phyloP scores from a whole-genome alignment of 768 basidiomycete species.

The Boletus barrowsii region DNA sequence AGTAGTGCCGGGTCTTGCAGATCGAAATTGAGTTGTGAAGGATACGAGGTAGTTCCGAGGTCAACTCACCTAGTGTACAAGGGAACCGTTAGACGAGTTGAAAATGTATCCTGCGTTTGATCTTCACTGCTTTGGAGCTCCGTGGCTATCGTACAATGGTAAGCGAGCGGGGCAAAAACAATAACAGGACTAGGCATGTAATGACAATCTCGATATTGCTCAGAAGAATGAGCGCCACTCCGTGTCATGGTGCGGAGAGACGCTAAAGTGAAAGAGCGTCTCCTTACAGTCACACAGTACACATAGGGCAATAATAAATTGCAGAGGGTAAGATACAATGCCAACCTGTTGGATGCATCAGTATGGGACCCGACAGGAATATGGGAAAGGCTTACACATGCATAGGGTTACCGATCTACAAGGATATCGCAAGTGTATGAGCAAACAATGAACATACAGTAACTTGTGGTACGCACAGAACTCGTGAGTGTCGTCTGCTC shows the following conservation, averaged over 20 bases:
- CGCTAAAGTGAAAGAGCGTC: constrained; percentile 85
- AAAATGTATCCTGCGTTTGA: constrained; percentile 51
- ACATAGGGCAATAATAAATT: constrained; percentile 24
- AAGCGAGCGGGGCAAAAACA: constrained; percentile 42
- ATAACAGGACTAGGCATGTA: constrained; percentile 31
- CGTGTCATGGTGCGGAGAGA: constrained; percentile 57
- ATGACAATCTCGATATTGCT: constrained; percentile 56
- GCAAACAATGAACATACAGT: neutral
- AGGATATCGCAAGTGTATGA: neutral
- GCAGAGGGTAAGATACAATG: constrained; percentile 35
- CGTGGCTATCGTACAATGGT: constrained; percentile 23
- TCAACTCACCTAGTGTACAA: constrained; percentile 18
- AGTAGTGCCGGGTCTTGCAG: neutral
- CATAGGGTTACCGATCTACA: constrained; percentile 39
- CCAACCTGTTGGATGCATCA: constrained; percentile 23
- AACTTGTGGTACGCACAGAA: constrained; percentile 67
- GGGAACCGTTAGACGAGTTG: neutral
- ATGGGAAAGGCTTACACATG: constrained; percentile 36
- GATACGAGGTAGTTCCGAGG: neutral
- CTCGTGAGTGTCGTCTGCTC: constrained; percentile 92
- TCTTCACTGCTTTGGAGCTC: constrained; percentile 38
- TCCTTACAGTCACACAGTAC: constrained; percentile 8
- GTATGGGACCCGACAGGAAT: constrained; percentile 17
- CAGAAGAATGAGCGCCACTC: constrained; percentile 80
- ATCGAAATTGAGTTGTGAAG: neutral